Evolutionary conservation across 2,329 filamentous ascomycete genomes (phyloP).

Genomic region (Amauroascus verrucosus): DNA sequence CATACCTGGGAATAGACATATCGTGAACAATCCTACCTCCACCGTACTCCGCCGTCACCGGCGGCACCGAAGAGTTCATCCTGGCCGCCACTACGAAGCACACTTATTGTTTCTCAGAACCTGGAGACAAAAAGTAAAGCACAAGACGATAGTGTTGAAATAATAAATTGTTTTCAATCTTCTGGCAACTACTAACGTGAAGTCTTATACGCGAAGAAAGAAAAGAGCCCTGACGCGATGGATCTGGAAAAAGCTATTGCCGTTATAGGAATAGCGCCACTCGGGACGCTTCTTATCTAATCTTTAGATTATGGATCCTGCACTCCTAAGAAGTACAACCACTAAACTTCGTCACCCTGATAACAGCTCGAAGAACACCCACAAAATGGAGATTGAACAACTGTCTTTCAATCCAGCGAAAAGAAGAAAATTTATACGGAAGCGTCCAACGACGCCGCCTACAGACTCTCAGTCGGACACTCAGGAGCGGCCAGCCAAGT

Average conservation of each 20-base stretch:
- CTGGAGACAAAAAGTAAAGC: too few relatives aligned
- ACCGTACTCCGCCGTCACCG: constrained; percentile 40
- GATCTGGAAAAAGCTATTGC: background rate
- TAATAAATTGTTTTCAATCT: background rate
- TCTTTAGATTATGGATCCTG: background rate
- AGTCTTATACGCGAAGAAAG: background rate
- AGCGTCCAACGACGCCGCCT: constrained; percentile 23
- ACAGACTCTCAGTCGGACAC: background rate
- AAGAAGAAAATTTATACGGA: constrained; percentile 42
- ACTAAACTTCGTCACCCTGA: background rate
- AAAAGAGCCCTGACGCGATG: background rate
- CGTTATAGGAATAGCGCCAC: constrained; percentile 9
- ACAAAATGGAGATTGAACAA: constrained; percentile 19
- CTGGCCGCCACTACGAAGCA: background rate
- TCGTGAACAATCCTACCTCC: constrained; percentile 31
- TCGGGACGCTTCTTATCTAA: constrained; percentile 3
- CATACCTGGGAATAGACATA: background rate
- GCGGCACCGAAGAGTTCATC: constrained; percentile 38
- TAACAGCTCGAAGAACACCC: background rate
- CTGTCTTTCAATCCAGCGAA: constrained; percentile 41
- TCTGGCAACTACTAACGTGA: background rate
- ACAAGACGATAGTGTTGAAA: too few relatives aligned
- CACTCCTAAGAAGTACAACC: background rate
- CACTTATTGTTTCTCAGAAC: background rate
- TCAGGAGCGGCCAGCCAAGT: background rate